Conservation (phyloP, 192 early-diverging fungal species). For the Mortierella hygrophila region DNA sequence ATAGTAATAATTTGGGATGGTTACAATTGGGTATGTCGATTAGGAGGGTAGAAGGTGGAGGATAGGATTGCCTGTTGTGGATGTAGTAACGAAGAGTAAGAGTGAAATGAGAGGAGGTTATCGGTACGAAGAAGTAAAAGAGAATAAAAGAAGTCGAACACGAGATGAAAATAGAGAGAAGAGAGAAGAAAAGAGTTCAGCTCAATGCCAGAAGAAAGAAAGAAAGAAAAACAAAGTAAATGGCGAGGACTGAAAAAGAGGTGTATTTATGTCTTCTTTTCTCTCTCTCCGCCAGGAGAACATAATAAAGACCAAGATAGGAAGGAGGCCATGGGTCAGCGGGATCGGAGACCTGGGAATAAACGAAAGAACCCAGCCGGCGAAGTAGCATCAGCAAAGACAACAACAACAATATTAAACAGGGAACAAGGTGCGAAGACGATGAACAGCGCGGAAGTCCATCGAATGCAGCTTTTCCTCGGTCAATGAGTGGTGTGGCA, state of each 20-base stretch:
- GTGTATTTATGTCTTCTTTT: background rate
- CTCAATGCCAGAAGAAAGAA: background rate
- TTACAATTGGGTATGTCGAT: too few species aligned
- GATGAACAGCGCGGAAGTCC: background rate
- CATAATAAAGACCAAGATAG: background rate
- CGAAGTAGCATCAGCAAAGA: background rate
- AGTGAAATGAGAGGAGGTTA: background rate
- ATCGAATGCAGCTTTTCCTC: background rate
- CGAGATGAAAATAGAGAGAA: background rate
- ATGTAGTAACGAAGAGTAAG: background rate
- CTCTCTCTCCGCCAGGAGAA: background rate
- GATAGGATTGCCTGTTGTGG: too few species aligned
- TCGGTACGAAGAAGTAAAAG: background rate
- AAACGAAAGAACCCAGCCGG: background rate
- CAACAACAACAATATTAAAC: background rate
- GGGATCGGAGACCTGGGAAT: background rate
- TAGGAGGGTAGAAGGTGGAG: too few species aligned
- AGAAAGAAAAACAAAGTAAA: background rate
- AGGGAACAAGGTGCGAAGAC: too few species aligned
- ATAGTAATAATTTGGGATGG: too few species aligned
- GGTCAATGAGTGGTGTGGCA: background rate
- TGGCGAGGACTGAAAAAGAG: background rate
- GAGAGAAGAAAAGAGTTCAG: background rate
- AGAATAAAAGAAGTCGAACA: background rate
- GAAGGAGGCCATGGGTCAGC: conserved; percentile 10